These are phyloP conservation scores for Leishmania amazonensis DNA, from an alignment of 208 protist species.

Conservation along the genomic window DNA sequence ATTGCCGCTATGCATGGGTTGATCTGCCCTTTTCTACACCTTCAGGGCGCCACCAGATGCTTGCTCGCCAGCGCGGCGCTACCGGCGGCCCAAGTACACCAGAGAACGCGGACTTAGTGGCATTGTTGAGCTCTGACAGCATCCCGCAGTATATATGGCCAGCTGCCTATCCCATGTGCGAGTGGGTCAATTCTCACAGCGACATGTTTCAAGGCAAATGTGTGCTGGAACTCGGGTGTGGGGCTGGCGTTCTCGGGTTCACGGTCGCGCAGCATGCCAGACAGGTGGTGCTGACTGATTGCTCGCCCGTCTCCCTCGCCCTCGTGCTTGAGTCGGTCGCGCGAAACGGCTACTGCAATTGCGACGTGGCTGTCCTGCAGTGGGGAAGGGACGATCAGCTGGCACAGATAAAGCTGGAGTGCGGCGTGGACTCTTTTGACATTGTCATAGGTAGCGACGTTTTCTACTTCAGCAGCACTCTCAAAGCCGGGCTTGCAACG, in stretches of 20 bases:
- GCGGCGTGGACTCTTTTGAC: constrained; percentile 39
- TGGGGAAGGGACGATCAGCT: constrained; percentile 50
- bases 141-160: constrained; percentile 64
- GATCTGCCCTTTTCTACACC: constrained; percentile 1
- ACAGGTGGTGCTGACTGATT: constrained; percentile 52
- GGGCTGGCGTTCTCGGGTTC: constrained; percentile 54
- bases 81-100: not conserved
- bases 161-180: constrained; percentile 32
- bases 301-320: constrained; percentile 50
- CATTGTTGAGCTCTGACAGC: constrained; percentile 45
- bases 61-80: constrained; percentile 5
- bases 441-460: constrained; percentile 66
- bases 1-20: constrained; percentile 26
- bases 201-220: constrained; percentile 39
- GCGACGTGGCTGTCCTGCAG: constrained; percentile 24
- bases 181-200: constrained; percentile 33
- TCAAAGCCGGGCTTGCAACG: constrained; percentile 42
- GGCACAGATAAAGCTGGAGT: constrained; percentile 18
- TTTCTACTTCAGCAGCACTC: constrained; percentile 57
- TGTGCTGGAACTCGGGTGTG: constrained; percentile 64
- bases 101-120: not conserved
- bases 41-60: not conserved
- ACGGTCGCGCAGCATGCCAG: constrained; percentile 30
- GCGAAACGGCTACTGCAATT: constrained; percentile 25
- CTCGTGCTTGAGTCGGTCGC: constrained; percentile 30